These are phyloP conservation scores for Calophaca sinica DNA, from an alignment of 306 rosid species.

Conservation along the genomic window DNA sequence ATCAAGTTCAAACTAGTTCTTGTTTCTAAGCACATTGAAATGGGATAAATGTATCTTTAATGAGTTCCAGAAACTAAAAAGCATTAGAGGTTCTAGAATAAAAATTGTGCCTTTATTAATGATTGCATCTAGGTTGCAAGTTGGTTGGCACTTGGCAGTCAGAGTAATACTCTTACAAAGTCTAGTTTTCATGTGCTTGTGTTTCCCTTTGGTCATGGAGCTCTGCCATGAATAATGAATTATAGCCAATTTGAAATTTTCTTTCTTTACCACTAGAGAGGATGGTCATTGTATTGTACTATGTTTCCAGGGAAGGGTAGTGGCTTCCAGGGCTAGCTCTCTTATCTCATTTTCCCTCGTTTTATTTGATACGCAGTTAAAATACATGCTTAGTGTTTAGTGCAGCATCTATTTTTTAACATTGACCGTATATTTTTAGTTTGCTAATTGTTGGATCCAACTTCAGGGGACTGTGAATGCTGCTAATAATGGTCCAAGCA, in stretches of 20 bases:
- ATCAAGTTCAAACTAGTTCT: constrained; percentile 10
- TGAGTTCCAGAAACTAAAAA: background rate
- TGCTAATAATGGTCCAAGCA: constrained; percentile 54
- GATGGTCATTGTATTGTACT: background rate
- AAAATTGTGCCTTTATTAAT: constrained; percentile 12
- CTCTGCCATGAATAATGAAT: constrained; percentile 19
- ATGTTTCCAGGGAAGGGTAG: background rate
- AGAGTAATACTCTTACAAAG: background rate
- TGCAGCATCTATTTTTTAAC: background rate
- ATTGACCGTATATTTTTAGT: background rate
- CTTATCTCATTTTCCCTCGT: constrained; percentile 1
- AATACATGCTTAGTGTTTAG: background rate
- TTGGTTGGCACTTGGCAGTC: constrained; percentile 25
- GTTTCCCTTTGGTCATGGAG: constrained; percentile 17
- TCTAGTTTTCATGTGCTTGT: constrained; percentile 3
- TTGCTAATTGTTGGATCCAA: constrained; percentile 33
- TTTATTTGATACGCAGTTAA: constrained; percentile 6
- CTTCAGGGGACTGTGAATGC: constrained; percentile 40
- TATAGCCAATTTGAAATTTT: constrained; percentile 22
- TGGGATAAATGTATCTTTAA: background rate
- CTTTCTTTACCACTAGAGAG: background rate
- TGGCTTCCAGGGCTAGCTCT: constrained; percentile 2
- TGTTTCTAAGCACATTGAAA: constrained; percentile 17
- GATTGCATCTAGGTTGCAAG: constrained; percentile 22
- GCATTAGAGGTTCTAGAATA: background rate